Evolutionary conservation across 2,329 filamentous ascomycete genomes (phyloP), one percentile per base, ranked within the genome.

Genomic region (Ophiostoma australiae): DNA sequence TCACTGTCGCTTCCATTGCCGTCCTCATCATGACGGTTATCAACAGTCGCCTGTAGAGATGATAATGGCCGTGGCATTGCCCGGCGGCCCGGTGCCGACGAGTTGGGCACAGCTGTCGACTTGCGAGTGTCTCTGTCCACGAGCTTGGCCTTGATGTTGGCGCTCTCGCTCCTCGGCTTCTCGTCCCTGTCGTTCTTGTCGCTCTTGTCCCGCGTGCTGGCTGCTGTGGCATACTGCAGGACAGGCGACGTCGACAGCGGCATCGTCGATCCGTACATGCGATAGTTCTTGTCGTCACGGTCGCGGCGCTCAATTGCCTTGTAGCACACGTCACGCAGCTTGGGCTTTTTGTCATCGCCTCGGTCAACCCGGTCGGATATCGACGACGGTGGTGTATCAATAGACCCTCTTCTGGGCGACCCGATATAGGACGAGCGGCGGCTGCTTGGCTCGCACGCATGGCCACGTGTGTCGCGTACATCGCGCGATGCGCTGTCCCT

Each of bases 221-320:
- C 10, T 1, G 41, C 13, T 20, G 69, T 31, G 7, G 20, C 35
- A 20, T 44, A 10, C 31, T 61, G 44, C 17, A 61, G n/a, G 8
- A 33, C 48, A 1, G 63, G 33, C 4, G 63, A 66, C 5, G 63
- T 39, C n/a, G 63, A 39, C 10, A 66, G 63, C 11, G 63, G 35
- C 23, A 48, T 33, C 3, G 63, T 44, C 3, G 70, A 44, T 5
- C 67, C 61, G 17, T 67, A 67, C 44, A 69, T 17, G 15, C 61
- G 61, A 33, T 69, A 67, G 67, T 58, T 67, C 20, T 69, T 35
- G 17, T 71, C 70, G 8, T 71, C 70, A 35, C 70, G 63, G 27
- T 48, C 70, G 4, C 67, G 58, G 8, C 67, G 58, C 58, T 69
- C 67, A 17, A 41, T 69, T 1, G 52, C n/a, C 44, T 69, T 61